A percentile compares a stretch with the other conserved stretches of the same genome.
These are phyloP conservation scores for Ascochyta rabiei DNA, from an alignment of 2,329 filamentous ascomycete genomes.

Conservation along the genomic window DNA sequence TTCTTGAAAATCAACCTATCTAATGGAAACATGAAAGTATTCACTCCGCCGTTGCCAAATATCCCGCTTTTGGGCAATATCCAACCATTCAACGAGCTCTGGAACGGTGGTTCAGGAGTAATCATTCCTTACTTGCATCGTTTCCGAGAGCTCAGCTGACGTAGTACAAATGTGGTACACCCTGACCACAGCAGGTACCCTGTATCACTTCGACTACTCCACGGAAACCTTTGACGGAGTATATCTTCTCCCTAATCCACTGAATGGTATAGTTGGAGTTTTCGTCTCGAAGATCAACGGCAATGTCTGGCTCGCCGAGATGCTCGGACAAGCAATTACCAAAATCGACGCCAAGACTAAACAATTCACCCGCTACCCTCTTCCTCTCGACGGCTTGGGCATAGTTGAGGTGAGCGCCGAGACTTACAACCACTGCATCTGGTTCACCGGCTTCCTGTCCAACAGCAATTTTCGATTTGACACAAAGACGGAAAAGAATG, in stretches of 20 bases:
- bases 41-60: slow-evolving; percentile 15
- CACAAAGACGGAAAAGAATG: slow-evolving; percentile 15
- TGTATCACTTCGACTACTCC: slow-evolving; percentile 17
- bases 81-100: slow-evolving; percentile 17
- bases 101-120: slow-evolving; percentile 8
- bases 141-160: not conserved
- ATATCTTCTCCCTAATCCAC: slow-evolving; percentile 14
- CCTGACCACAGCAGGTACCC: slow-evolving; percentile 15
- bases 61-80: slow-evolving; percentile 16
- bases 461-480: slow-evolving; percentile 22
- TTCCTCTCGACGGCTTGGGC: slow-evolving; percentile 11
- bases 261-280: slow-evolving; percentile 15
- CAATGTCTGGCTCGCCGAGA: slow-evolving; percentile 17
- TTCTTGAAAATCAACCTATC: slow-evolving; percentile 14
- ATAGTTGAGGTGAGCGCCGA: slow-evolving; percentile 14
- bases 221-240: slow-evolving; percentile 19
- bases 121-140: not conserved
- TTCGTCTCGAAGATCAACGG: slow-evolving; percentile 17
- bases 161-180: slow-evolving; percentile 16
- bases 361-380: slow-evolving; percentile 16
- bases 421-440: slow-evolving; percentile 17
- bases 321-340: slow-evolving; percentile 18
- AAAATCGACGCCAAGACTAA: slow-evolving; percentile 15
- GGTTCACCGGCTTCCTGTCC: slow-evolving; percentile 19
- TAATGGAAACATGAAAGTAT: slow-evolving; percentile 15